Percentiles rank a stretch among this genome's conserved stretches.
Conservation (phyloP, 1,284 basidiomycete species). For the Schizophyllum amplum region DNA sequence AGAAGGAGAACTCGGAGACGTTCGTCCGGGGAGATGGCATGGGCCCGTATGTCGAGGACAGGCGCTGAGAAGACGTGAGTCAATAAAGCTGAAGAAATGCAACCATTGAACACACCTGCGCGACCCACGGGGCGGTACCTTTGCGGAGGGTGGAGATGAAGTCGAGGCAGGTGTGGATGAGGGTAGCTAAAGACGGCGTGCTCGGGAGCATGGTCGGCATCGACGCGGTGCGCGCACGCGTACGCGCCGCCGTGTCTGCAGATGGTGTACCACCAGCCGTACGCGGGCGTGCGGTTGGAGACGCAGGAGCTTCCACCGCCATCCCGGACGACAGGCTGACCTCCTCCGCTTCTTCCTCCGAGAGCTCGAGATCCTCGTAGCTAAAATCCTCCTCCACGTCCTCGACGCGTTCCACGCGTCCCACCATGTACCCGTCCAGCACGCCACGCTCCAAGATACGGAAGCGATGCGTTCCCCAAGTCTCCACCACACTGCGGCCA, state of each 20-base stretch:
- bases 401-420: slow-evolving; percentile 62
- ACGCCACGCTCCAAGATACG: slow-evolving; percentile 75
- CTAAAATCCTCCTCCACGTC: slow-evolving; percentile 47
- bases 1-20: slow-evolving; percentile 73
- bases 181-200: slow-evolving; percentile 50
- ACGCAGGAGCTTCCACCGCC: slow-evolving; percentile 7
- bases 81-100: neutral
- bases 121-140: slow-evolving; percentile 86
- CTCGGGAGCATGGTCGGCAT: slow-evolving; percentile 13
- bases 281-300: neutral
- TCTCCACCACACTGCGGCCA: slow-evolving; percentile 85
- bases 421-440: slow-evolving; percentile 87
- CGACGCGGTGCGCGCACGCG: neutral
- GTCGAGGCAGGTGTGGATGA: slow-evolving; percentile 69
- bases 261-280: neutral
- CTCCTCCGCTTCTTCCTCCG: neutral
- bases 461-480: slow-evolving; percentile 60
- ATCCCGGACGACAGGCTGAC: neutral
- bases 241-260: slow-evolving; percentile 5
- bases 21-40: slow-evolving; percentile 62
- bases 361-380: slow-evolving; percentile 18
- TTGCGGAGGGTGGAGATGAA: slow-evolving; percentile 78
- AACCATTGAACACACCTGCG: slow-evolving; percentile 57
- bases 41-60: slow-evolving; percentile 39
- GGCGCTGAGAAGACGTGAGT: neutral